Evolutionary conservation across 495 filamentous ascomycete genomes (phyloP).

Genomic region (Xylaria bambusicola): DNA sequence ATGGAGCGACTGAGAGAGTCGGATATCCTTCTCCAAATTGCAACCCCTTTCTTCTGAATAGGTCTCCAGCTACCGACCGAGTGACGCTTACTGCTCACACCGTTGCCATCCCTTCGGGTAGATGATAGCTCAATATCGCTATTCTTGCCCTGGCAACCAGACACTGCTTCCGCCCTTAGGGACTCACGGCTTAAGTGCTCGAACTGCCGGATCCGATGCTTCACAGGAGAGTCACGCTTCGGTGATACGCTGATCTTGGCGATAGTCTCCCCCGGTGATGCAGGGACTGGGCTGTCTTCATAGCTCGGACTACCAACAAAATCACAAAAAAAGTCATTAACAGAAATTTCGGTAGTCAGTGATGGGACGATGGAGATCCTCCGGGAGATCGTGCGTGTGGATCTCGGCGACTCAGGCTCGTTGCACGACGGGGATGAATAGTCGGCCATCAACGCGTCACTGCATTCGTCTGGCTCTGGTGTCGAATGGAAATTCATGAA

Average conservation of each 20-base stretch:
- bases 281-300: neutral
- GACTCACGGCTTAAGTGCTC: slow-evolving; percentile 29
- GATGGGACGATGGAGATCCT: slow-evolving; percentile 22
- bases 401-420: slow-evolving; percentile 24
- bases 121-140: neutral
- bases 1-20: slow-evolving; percentile 23
- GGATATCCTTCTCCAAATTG: slow-evolving; percentile 29
- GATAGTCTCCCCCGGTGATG: neutral
- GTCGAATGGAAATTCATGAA: slow-evolving; percentile 23
- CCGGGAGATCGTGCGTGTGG: slow-evolving; percentile 19
- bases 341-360: slow-evolving; percentile 29
- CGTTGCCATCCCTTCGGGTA: neutral
- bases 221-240: slow-evolving; percentile 36
- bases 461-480: neutral
- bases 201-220: slow-evolving; percentile 37
- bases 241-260: neutral
- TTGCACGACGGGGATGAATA: slow-evolving; percentile 3
- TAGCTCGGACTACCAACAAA: slow-evolving; percentile 21
- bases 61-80: slow-evolving; percentile 16
- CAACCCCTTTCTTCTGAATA: slow-evolving; percentile 20
- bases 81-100: neutral
- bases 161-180: neutral
- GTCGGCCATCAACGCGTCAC: neutral
- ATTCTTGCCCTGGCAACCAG: slow-evolving; percentile 1
- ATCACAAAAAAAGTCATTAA: slow-evolving; percentile 32